A percentile compares a stretch with the other conserved stretches of the same genome.
phyloP scores from a whole-genome alignment of 164 flowering plant species.

The Liriodendron chinense region DNA sequence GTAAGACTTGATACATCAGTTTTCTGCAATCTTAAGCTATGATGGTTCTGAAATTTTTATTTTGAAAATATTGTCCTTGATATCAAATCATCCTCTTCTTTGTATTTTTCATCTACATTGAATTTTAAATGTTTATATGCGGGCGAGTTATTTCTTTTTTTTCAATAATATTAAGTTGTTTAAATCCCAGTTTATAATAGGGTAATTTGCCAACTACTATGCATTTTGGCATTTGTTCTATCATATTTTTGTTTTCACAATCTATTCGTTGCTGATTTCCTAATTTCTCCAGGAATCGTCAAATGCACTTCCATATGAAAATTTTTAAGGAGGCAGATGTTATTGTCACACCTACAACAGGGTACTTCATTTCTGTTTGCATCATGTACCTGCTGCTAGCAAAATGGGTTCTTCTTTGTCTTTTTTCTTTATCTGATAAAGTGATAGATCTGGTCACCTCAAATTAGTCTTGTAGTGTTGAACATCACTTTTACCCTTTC shows the following conservation, averaged over 20 bases:
- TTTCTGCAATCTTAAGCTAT: too few relatives aligned
- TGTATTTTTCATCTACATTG: neutral
- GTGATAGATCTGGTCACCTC: neutral
- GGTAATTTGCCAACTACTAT: neutral
- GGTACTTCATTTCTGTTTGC: slow-evolving; percentile 39
- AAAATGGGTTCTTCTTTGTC: neutral
- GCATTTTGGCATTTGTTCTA: neutral
- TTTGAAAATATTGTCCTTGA: too few relatives aligned
- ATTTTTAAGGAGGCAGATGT: slow-evolving; percentile 81
- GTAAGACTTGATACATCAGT: too few relatives aligned
- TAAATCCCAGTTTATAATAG: neutral
- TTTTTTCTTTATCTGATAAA: neutral
- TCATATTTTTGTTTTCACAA: neutral
- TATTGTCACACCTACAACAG: slow-evolving; percentile 86
- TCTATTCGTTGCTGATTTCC: neutral
- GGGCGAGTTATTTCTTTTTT: neutral
- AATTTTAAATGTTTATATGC: neutral
- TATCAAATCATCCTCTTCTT: too few relatives aligned
- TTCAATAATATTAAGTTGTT: neutral
- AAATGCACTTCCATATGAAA: slow-evolving; percentile 57
- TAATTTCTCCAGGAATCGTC: slow-evolving; percentile 59
- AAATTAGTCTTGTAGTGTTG: neutral
- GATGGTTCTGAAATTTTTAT: too few relatives aligned
- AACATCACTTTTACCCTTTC: neutral
- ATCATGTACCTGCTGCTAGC: neutral